These are phyloP conservation scores for Ogataea hybrid DNA, from an alignment of 1,139 yeast species.

Conservation along the genomic window DNA sequence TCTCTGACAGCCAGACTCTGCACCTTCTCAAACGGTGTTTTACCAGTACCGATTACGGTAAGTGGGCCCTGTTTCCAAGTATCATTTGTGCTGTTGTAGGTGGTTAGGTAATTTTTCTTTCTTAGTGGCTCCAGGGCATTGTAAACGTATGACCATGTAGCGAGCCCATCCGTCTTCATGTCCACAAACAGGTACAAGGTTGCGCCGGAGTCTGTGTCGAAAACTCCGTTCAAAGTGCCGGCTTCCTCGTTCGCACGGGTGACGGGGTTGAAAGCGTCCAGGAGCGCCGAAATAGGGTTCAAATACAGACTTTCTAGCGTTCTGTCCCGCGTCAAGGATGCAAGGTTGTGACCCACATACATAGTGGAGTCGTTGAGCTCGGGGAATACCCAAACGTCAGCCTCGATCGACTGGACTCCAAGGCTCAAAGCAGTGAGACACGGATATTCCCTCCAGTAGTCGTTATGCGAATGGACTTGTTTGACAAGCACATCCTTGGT, in stretches of 20 bases:
- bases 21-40: slow-evolving; percentile 18
- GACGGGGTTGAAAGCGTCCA: slow-evolving; percentile 40
- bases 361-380: slow-evolving; percentile 40
- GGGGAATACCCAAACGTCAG: slow-evolving; percentile 61
- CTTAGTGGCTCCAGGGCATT: slow-evolving; percentile 35
- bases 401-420: slow-evolving; percentile 62
- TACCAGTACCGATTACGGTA: slow-evolving; percentile 27
- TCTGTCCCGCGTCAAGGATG: slow-evolving; percentile 41
- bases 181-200: slow-evolving; percentile 43
- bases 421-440: slow-evolving; percentile 55
- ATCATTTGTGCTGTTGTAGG: slow-evolving; percentile 13
- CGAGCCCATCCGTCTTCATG: slow-evolving; percentile 40
- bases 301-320: slow-evolving; percentile 52
- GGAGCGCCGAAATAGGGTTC: slow-evolving; percentile 44
- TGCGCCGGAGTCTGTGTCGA: slow-evolving; percentile 37
- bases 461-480: slow-evolving; percentile 63
- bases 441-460: slow-evolving; percentile 62
- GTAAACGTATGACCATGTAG: slow-evolving; percentile 36
- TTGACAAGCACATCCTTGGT: slow-evolving; percentile 26
- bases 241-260: slow-evolving; percentile 11
- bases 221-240: slow-evolving; percentile 35
- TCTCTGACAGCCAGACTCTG: slow-evolving; percentile 21
- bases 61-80: slow-evolving; percentile 17
- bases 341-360: slow-evolving; percentile 62
- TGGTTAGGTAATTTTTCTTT: slow-evolving; percentile 37